Evolutionary conservation across 1,284 basidiomycete genomes (phyloP), one percentile per base, ranked within the genome.

Genomic region (Ganoderma multipileum): DNA sequence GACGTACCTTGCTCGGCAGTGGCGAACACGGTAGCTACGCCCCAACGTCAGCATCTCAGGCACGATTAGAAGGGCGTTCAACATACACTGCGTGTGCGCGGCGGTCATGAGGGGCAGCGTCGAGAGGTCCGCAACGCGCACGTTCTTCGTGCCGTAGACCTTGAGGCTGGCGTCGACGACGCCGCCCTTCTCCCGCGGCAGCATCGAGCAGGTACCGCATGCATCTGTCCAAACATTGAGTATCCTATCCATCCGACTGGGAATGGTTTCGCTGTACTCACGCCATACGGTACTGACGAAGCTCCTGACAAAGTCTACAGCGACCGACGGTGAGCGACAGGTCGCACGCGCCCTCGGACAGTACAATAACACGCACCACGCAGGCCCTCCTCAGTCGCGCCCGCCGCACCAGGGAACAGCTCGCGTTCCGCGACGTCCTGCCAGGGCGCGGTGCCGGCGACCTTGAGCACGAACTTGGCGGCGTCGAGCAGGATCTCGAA

Each of bases 131-230:
- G 77, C 77, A 39, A 82, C 79, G 28, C 81, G 75, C 28, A 82
- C 62, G 66, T 50, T 50, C 2, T n/a, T 50, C 47, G 47, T 50
- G 47, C 80, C 81, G 66, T 81, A 81, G 14, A 74, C 69, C 71
- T 82, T 80, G 16, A 89, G 78, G 55, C 79, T 78, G 3, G 82
- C 77, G 77, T 86, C 86, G 44, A 90, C 88, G 12, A 89, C 88
- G 66, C 89, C 89, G 57, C 86, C 86, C 66, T 83, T 75, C 39
- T 82, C 82, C 63, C 81, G 74, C 14, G 89, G 89, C 55, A 89
- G 76, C 87, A 89, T 89, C 0, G 87, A 81, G 65, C 81, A 83
- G 2, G 75, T 77, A 2, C 80, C 80, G n/a, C 69, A 71, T 1
- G 79, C 73, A 64, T 81, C 73, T 74, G 3, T 11, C 47, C 47